Percentiles rank a stretch among this genome's conserved stretches.
Evolutionary conservation across 2,329 filamentous ascomycete genomes (phyloP).

Genomic region (Monilinia laxa): DNA sequence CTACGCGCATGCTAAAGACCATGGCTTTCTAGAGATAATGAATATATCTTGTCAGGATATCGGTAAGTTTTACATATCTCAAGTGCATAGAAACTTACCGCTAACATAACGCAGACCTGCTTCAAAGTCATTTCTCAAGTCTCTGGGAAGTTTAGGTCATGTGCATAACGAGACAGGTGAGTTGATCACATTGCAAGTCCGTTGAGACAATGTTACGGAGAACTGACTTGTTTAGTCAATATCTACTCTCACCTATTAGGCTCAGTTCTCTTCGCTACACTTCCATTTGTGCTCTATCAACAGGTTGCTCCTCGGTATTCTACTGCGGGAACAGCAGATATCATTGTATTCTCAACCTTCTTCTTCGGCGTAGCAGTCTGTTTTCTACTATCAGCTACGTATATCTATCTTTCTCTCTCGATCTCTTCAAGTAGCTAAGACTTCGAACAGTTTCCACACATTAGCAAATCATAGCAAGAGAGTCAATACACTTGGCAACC

Average conservation of each 20-base stretch:
- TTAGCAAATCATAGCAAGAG: slow-evolving; percentile 44
- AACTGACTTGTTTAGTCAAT: slow-evolving; percentile 41
- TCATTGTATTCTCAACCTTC: slow-evolving; percentile 44
- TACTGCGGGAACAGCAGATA: slow-evolving; percentile 40
- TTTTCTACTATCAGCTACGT: slow-evolving; percentile 42
- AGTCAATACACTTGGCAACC: slow-evolving; percentile 42
- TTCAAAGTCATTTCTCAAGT: slow-evolving; percentile 23
- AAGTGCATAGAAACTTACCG: not conserved
- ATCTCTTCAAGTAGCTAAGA: not conserved
- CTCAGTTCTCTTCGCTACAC: slow-evolving; percentile 38
- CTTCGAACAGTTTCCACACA: slow-evolving; percentile 38
- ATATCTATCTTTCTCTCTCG: not conserved
- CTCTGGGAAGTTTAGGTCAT: slow-evolving; percentile 20
- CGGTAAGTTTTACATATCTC: slow-evolving; percentile 10
- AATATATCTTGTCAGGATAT: slow-evolving; percentile 25
- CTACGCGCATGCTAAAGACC: not conserved
- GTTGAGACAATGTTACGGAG: slow-evolving; percentile 31
- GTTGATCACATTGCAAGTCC: not conserved
- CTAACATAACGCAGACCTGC: slow-evolving; percentile 7
- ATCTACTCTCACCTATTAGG: slow-evolving; percentile 50
- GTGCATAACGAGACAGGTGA: slow-evolving; percentile 27
- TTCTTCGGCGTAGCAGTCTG: slow-evolving; percentile 45
- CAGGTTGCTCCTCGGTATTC: slow-evolving; percentile 41
- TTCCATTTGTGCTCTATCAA: slow-evolving; percentile 38
- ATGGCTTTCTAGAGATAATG: slow-evolving; percentile 21